Percentiles rank a stretch among this genome's conserved stretches.
phyloP scores from a whole-genome alignment of 345 rosid species.

The Eucalyptus curtisii region DNA sequence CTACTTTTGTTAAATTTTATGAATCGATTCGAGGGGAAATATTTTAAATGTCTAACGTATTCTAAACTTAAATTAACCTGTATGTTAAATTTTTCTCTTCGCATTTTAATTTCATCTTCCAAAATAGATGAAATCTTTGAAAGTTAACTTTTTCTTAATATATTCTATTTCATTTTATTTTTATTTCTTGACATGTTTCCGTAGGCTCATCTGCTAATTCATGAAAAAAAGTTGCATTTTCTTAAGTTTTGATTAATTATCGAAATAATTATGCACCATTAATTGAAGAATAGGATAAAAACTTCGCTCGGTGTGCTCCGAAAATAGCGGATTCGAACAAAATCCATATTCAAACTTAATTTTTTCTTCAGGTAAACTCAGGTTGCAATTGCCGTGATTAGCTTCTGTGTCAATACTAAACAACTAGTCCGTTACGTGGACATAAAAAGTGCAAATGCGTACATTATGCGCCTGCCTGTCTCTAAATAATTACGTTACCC shows the following conservation, averaged over 20 bases:
- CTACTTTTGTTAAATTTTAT: background rate
- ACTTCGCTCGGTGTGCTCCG: background rate
- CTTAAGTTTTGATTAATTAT: background rate
- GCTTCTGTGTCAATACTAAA: background rate
- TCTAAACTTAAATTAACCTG: background rate
- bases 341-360: background rate
- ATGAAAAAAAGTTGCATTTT: background rate
- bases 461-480: background rate
- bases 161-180: background rate
- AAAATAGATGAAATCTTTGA: background rate
- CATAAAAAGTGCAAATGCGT: background rate
- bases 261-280: background rate
- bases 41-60: background rate
- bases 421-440: background rate
- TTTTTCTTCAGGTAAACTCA: background rate
- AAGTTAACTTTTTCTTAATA: background rate
- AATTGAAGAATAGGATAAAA: background rate
- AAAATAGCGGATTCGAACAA: background rate
- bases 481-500: background rate
- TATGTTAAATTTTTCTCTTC: background rate
- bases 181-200: background rate
- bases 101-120: background rate
- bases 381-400: background rate
- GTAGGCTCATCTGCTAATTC: background rate
- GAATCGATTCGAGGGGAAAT: background rate